Percentiles rank a stretch among this genome's conserved stretches.
Conservation (phyloP, 768 basidiomycete species). For the Tulasnella sp. region DNA sequence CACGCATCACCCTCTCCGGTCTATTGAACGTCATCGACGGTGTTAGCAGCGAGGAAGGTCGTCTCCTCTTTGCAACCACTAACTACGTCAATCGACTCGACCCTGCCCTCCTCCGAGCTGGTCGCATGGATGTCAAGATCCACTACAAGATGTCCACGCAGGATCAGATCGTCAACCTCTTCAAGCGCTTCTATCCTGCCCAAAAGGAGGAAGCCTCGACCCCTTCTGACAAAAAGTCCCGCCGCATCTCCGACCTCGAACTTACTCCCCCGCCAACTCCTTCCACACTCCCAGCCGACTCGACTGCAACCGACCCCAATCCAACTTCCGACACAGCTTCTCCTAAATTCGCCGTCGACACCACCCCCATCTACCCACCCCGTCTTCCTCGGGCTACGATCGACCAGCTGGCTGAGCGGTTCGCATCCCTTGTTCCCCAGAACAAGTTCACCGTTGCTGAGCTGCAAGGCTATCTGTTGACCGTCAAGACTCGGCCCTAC, state of each 20-base stretch:
- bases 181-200: constrained; percentile 55
- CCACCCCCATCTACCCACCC: constrained; percentile 29
- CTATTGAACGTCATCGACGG: constrained; percentile 64
- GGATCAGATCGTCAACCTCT: constrained; percentile 54
- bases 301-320: neutral
- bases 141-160: constrained; percentile 55
- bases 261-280: constrained; percentile 24
- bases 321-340: constrained; percentile 22
- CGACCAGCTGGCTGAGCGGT: constrained; percentile 48
- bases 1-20: constrained; percentile 57
- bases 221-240: constrained; percentile 4
- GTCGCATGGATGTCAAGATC: constrained; percentile 59
- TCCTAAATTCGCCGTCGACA: constrained; percentile 26
- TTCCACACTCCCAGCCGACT: neutral
- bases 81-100: constrained; percentile 62
- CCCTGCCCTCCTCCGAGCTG: constrained; percentile 59
- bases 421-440: constrained; percentile 51
- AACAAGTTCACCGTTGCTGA: constrained; percentile 62
- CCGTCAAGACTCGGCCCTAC: constrained; percentile 42
- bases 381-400: constrained; percentile 3
- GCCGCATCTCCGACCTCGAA: constrained; percentile 29
- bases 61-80: constrained; percentile 64
- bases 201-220: constrained; percentile 29
- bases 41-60: constrained; percentile 62
- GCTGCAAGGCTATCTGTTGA: constrained; percentile 62